Evolutionary conservation across 768 basidiomycete genomes (phyloP).

Genomic region (Paxillus rubicundulus): DNA sequence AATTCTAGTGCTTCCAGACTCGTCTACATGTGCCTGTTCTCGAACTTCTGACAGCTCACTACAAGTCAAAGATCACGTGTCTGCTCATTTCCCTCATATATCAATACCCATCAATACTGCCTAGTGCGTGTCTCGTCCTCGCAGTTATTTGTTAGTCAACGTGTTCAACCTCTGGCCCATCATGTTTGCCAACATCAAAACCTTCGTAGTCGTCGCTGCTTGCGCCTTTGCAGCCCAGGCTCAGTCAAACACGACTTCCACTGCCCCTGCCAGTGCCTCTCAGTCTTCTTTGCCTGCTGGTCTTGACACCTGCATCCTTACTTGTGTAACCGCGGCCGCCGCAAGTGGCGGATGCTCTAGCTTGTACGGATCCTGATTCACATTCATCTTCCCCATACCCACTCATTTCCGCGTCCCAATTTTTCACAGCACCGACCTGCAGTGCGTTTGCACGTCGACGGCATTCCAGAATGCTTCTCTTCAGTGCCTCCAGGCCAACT

Average conservation of each 20-base stretch:
- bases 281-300: conserved; percentile 4
- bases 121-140: no score
- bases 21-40: background rate
- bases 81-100: background rate
- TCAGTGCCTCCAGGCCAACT: conserved; percentile 35
- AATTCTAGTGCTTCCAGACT: no score
- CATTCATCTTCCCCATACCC: background rate
- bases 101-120: no score
- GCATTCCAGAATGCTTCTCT: conserved; percentile 36
- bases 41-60: background rate
- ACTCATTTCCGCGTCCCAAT: background rate
- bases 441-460: conserved; percentile 39
- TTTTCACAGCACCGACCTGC: conserved; percentile 35
- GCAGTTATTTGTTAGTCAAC: no score
- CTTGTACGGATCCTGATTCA: conserved; percentile 12
- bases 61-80: background rate
- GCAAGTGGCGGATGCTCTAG: background rate
- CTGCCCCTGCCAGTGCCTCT: conserved; percentile 2
- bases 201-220: conserved; percentile 13
- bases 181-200: conserved; percentile 23
- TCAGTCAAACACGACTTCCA: conserved; percentile 5
- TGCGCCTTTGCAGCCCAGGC: conserved; percentile 21
- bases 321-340: conserved; percentile 6
- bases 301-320: conserved; percentile 7
- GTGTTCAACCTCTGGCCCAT: background rate